Evolutionary conservation across 2,329 filamentous ascomycete genomes (phyloP), one percentile per base, ranked within the genome.

Genomic region (Podosphaera xanthii): DNA sequence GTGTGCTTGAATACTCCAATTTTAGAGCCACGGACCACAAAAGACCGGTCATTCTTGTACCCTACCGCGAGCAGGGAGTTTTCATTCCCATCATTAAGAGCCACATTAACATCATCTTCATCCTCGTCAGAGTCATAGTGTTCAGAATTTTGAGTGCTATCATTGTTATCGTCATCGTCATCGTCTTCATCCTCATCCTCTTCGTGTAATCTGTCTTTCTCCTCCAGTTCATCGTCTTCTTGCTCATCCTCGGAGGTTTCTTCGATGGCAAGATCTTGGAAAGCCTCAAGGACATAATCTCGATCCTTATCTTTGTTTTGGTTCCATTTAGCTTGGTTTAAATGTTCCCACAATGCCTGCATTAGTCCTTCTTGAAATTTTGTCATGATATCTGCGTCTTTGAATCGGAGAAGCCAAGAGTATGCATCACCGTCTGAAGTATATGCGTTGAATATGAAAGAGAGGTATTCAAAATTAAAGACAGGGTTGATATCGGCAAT

Each of bases 1-100:
- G 89, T 95, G 69, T 98, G 92, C 71, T 94, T 97, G 79, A 98
- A 98, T 48, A 98, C 92, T 59, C 92, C 92, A 70, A 98, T 98
- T 77, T 97, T 96, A 66, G 90, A 92, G 38, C 92, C 92, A 63
- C 92, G 85, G 50, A 98, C 89, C 60, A 98, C 92, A 66, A 97
- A 98, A 0, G 92, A 97, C 61, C 92, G 82, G 69, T 98, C 92
- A 64, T 96, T 86, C 72, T 94, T 97, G 74, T 95, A 95, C 59
- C 92, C 92, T 58, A 98, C 92, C 10, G 92, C 92, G 59, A 98
- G 78, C 68, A 92, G 87, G 1, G 89, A 94, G 75, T 97, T 98
- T 70, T 88, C 79, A 66, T 94, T 90, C 49, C 84, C 85, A 64
- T 92, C 86, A 58, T 83, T 75, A 54, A 87, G 81, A 50, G 72